Conservation (phyloP, 768 basidiomycete species). For the Trichaptum fuscoviolaceum region DNA sequence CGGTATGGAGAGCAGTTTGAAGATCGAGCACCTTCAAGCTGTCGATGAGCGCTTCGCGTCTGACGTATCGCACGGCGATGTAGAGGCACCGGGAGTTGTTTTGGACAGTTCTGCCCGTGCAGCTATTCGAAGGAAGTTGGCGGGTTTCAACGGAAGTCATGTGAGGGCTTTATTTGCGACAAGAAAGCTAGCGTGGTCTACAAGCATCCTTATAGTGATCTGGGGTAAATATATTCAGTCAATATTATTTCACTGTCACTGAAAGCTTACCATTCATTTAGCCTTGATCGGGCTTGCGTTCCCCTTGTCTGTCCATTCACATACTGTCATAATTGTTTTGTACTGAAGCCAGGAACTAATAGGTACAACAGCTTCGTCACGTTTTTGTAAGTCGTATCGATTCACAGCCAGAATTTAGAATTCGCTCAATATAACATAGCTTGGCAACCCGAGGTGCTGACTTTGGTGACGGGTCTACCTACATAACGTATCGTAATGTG, state of each 20-base stretch:
- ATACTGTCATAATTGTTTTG: background rate
- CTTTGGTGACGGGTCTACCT: constrained; percentile 63
- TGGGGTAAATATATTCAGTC: constrained; percentile 35
- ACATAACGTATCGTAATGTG: constrained; percentile 73
- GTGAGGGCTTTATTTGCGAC: constrained; percentile 47
- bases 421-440: constrained; percentile 27
- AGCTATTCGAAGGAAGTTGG: constrained; percentile 35
- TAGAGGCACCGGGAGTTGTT: constrained; percentile 12
- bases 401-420: background rate
- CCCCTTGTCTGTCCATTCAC: constrained; percentile 42
- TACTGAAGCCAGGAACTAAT: background rate
- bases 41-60: constrained; percentile 10
- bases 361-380: constrained; percentile 50
- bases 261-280: constrained; percentile 22
- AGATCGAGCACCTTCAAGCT: constrained; percentile 42
- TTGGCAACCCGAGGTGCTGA: constrained; percentile 60
- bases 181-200: constrained; percentile 44
- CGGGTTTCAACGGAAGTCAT: constrained; percentile 35
- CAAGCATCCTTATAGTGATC: constrained; percentile 42
- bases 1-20: constrained; percentile 41
- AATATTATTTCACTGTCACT: constrained; percentile 28
- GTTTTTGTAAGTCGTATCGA: constrained; percentile 37
- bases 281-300: constrained; percentile 75
- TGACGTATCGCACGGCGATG: constrained; percentile 9
- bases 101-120: constrained; percentile 32